Evolutionary conservation across 2,329 filamentous ascomycete genomes (phyloP), one percentile per base, ranked within the genome.

Genomic region (Microcyclosporella mali): DNA sequence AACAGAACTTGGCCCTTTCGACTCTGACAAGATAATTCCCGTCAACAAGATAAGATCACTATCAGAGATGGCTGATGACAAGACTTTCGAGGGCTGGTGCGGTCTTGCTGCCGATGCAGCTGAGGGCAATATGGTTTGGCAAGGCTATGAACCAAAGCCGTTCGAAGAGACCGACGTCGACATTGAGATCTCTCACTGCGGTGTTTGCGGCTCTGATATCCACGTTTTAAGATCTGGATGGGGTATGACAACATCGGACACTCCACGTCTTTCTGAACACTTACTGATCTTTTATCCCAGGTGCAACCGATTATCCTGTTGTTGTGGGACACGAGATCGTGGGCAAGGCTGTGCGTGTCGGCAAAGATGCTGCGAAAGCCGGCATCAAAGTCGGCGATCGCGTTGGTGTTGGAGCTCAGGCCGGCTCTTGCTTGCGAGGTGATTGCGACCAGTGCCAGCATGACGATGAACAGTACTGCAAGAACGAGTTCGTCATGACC

Each of bases 31-130:
- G 34, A 43, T 19, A 37, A 43, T 38, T n/a, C 41, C 41, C 1
- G 35, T 38, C 15, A 38, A 31, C 6, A 29, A 30, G 30, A 40
- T 38, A 38, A 33, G 19, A 40, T 25, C 36, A 14, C 25, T 33
- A 10, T 37, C 29, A 21, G 45, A 21, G 28, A 54, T 52, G 49
- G 46, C 46, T 11, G 40, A 37, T 29, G 65, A 71, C 52, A 71
- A 72, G 58, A 70, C 70, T 41, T 79, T 79, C 56, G 68, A 76
- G 58, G 76, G 76, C 55, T 79, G 75, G 75, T 66, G 78, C 50
- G 76, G 71, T 55, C 68, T 72, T 35, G 70, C 72, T 59, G 51
- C 65, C 25, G 62, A 65, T 45, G 63, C 73, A 11, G 70, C 63
- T 19, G 59, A 77, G 40, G 76, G 76, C 41, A 74, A 75, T 43